These are phyloP conservation scores for Fusarium circinatum DNA, from an alignment of 2,329 filamentous ascomycete species.

Conservation along the genomic window DNA sequence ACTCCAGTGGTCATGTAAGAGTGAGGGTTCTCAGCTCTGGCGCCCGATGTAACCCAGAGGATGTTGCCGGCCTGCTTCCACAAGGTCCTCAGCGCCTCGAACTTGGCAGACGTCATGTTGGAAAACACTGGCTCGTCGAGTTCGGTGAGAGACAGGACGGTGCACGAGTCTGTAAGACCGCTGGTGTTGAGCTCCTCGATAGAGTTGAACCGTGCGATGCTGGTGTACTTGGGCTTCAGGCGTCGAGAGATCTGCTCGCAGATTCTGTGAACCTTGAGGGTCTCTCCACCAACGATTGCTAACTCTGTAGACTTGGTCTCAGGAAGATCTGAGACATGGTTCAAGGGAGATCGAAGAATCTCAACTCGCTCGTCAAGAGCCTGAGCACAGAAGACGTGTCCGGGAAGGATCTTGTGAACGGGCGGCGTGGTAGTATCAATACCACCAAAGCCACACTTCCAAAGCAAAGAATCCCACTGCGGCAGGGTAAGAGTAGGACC, in stretches of 20 bases:
- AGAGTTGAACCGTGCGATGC: rapidly evolving
- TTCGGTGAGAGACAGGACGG: not conserved
- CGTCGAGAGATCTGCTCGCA: not conserved
- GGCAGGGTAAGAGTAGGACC: not conserved
- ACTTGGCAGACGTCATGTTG: rapidly evolving
- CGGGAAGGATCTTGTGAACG: not conserved
- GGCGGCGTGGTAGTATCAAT: not conserved
- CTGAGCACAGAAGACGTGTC: not conserved
- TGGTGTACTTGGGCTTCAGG: not conserved
- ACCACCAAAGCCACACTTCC: not conserved
- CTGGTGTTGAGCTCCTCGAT: not conserved
- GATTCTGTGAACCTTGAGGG: not conserved
- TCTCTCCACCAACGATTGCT: not conserved
- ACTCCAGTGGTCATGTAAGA: not conserved
- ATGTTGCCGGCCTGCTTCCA: not conserved
- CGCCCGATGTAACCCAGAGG: not conserved
- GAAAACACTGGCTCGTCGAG: not conserved
- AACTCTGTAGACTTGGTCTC: not conserved
- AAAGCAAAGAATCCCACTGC: not conserved
- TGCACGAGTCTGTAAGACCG: not conserved
- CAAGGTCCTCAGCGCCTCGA: not conserved
- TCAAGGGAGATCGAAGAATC: not conserved
- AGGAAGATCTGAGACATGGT: rapidly evolving
- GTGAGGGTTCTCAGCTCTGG: not conserved
- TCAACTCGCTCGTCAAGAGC: not conserved